phyloP scores from a whole-genome alignment of 176 grass and related monocot genomes.

The Stipa capillata region DNA sequence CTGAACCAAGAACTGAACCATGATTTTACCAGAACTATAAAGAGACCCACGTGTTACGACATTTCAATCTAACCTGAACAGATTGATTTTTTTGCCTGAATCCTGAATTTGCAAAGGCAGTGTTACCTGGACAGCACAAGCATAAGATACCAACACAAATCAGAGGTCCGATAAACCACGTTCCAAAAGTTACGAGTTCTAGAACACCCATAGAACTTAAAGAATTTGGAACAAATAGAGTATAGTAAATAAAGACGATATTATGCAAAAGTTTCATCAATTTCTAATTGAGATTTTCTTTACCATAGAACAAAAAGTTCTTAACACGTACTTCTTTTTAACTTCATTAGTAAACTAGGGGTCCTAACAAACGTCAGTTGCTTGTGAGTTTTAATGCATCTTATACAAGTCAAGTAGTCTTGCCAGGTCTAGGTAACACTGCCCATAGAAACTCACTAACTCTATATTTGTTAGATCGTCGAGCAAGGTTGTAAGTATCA shows the following conservation, averaged over 20 bases:
- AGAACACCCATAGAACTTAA: not conserved
- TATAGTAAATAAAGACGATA: not conserved
- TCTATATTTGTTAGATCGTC: not conserved
- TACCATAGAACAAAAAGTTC: not conserved
- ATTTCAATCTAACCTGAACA: constrained; percentile 28
- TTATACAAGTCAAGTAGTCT: not conserved
- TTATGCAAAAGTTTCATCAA: not conserved
- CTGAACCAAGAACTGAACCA: not conserved
- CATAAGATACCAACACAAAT: constrained; percentile 9
- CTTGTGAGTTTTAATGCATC: not conserved
- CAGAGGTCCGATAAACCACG: not conserved
- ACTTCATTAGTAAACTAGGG: not conserved
- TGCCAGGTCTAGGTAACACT: constrained; percentile 26
- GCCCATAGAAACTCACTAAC: not conserved
- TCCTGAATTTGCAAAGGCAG: constrained; percentile 40
- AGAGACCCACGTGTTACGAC: not conserved
- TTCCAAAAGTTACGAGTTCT: not conserved
- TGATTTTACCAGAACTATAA: not conserved
- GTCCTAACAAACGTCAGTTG: not conserved
- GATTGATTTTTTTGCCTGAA: constrained; percentile 12
- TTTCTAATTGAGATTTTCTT: not conserved
- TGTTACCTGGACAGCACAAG: constrained; percentile 23
- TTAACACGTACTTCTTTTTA: not conserved
- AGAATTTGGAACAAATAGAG: not conserved
- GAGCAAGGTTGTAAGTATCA: not conserved